These are phyloP conservation scores for Leccinum longicurvipes DNA, from an alignment of 768 basidiomycete species.

Conservation along the genomic window DNA sequence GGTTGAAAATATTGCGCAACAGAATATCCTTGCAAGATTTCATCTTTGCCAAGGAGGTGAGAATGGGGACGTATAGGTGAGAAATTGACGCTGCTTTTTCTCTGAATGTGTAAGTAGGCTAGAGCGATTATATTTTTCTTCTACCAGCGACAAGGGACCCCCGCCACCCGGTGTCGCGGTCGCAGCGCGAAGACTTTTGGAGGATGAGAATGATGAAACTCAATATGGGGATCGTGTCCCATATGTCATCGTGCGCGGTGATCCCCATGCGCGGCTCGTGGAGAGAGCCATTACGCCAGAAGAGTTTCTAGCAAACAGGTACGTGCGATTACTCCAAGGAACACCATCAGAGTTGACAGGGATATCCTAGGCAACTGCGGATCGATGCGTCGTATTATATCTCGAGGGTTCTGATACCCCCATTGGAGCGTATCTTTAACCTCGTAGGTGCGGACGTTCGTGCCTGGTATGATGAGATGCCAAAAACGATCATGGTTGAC, in stretches of 20 bases:
- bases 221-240: slow-evolving; percentile 94
- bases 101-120: too few species aligned
- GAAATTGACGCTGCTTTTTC: neutral
- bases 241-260: slow-evolving; percentile 76
- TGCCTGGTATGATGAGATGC: slow-evolving; percentile 88
- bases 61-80: slow-evolving; percentile 89
- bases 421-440: slow-evolving; percentile 86
- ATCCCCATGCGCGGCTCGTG: slow-evolving; percentile 60
- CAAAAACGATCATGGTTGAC: slow-evolving; percentile 46
- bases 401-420: slow-evolving; percentile 79
- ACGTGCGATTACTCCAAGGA: slow-evolving; percentile 8
- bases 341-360: neutral
- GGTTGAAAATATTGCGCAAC: slow-evolving; percentile 80
- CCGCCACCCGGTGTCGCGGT: slow-evolving; percentile 93
- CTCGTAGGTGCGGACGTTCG: slow-evolving; percentile 86
- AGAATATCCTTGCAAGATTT: slow-evolving; percentile 88
- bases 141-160: slow-evolving; percentile 66
- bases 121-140: neutral
- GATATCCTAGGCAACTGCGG: slow-evolving; percentile 49
- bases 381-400: slow-evolving; percentile 94
- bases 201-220: slow-evolving; percentile 78
- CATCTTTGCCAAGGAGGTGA: slow-evolving; percentile 92
- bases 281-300: slow-evolving; percentile 75
- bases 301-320: slow-evolving; percentile 67
- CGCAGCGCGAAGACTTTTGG: slow-evolving; percentile 67